Base-by-base conservation (phyloP, 768 basidiomycete species). In the Calocera viscosa region DNA sequence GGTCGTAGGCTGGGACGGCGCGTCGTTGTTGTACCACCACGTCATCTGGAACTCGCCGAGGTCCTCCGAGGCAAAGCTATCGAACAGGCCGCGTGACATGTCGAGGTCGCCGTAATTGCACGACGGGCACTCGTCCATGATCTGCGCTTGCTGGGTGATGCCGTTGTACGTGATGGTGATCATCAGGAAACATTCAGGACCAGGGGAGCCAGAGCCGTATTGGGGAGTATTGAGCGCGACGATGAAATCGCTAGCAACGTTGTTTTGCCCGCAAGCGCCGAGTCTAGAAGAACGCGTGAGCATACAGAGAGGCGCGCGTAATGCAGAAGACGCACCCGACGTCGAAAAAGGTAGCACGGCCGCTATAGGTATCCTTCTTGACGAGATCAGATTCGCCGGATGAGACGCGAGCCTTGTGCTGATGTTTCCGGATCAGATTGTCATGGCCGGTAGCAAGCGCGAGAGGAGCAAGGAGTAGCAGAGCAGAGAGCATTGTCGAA, bases 31-130 rank as follows among this genome's bases (percentile, higher is more conserved):
- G 38, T 28, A 68, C 8, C 49, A 32, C 68, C 68, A 68, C 33
- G 26, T 64, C 49, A 68, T 68, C 19, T 34, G 11, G 68, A 68
- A 68, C 30, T 34, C 60, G 28, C 68, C 68, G 14, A 63, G 53
- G 40, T 64, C 63, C 26, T 38, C 34, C 16, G 74, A 68, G 0
- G 74, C 81, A 66, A 83, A 79, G 70, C 72, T 73, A 1, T 72
- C 2, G 70, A 83, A 84, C n/a, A 85, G 78, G 17, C 76, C 77
- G 1, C 72, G 69, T 7, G 79, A 80, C 22, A 83, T 70, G 71
- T 85, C 84, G 22, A 85, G 77, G 47, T 77, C 80, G 39, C 77
- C 78, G 1, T 39, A 63, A 0, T 72, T 65, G 73, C 83, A 83
- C 2, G 73, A 73, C 26, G 68, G 68, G 70, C 82, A 82, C 81